Evolutionary conservation across 305 asterid genomes (phyloP).

Genomic region (Rubia tinctorum): DNA sequence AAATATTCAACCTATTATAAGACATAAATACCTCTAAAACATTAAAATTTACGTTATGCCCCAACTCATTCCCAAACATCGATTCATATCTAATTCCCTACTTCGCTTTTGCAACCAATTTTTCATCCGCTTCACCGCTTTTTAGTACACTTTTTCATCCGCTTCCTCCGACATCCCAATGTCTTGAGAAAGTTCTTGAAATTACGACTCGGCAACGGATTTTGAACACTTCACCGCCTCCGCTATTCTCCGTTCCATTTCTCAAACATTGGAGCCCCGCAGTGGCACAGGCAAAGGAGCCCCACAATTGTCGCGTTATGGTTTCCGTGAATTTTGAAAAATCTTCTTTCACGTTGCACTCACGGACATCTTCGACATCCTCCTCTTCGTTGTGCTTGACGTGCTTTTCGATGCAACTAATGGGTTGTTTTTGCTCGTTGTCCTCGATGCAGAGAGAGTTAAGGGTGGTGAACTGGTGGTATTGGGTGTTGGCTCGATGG

Average conservation of each 20-base stretch:
- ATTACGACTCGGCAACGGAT: slow-evolving; percentile 25
- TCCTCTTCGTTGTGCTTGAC: neutral
- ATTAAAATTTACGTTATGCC: too few relatives aligned
- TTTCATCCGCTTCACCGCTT: slow-evolving; percentile 27
- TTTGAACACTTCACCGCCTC: slow-evolving; percentile 1
- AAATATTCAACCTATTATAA: too few relatives aligned
- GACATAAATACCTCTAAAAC: too few relatives aligned
- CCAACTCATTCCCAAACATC: too few relatives aligned
- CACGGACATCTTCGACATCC: neutral
- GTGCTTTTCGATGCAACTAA: neutral
- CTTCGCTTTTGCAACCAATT: too few relatives aligned
- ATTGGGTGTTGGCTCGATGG: too few relatives aligned
- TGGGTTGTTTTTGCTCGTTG: slow-evolving; percentile 15
- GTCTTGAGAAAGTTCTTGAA: too few relatives aligned
- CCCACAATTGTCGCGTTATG: slow-evolving; percentile 81
- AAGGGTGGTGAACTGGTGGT: too few relatives aligned
- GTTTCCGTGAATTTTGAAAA: slow-evolving; percentile 75
- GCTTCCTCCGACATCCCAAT: slow-evolving; percentile 4
- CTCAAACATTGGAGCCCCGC: slow-evolving; percentile 21
- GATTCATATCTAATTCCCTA: too few relatives aligned
- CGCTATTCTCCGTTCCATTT: slow-evolving; percentile 26
- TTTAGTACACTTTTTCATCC: slow-evolving; percentile 22
- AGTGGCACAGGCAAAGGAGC: slow-evolving; percentile 51
- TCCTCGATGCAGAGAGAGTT: slow-evolving; percentile 69
- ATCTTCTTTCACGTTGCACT: slow-evolving; percentile 78